A percentile compares a stretch with the other conserved stretches of the same genome.
Evolutionary conservation across 2,329 filamentous ascomycete genomes (phyloP).

Genomic region (Colletotrichum acutatum): DNA sequence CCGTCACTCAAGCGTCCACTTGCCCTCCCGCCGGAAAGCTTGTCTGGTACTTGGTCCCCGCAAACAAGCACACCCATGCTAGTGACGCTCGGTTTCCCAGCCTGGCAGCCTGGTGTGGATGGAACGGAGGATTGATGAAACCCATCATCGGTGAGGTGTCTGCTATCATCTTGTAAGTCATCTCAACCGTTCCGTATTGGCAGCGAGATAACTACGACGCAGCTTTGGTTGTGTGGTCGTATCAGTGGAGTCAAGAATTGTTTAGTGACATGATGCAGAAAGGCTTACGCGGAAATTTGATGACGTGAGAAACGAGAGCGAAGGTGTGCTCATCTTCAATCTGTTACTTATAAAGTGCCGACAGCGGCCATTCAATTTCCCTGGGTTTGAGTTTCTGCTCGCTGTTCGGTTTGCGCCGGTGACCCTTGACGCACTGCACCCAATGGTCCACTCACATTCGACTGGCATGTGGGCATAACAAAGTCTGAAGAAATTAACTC

Average conservation of each 20-base stretch:
- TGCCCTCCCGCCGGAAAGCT: conserved; percentile 1
- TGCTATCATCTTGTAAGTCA: neutral
- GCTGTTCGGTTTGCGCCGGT: neutral
- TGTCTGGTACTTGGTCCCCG: neutral
- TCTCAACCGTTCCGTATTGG: neutral
- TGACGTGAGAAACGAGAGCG: neutral
- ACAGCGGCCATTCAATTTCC: neutral
- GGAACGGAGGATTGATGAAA: neutral
- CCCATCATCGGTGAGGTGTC: conserved; percentile 1
- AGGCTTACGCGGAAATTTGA: neutral
- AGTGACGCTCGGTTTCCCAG: neutral
- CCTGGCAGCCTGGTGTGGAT: neutral
- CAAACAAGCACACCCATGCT: neutral
- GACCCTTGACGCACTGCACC: neutral
- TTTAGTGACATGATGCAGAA: neutral
- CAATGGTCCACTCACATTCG: neutral
- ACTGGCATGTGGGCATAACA: neutral
- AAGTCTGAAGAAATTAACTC: conserved; percentile 2
- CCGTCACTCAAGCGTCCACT: neutral
- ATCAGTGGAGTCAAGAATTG: neutral
- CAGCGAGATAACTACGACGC: neutral
- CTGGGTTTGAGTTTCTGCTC: neutral
- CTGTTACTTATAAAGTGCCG: neutral
- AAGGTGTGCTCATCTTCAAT: neutral
- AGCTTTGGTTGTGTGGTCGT: neutral